Base-by-base conservation (phyloP, 176 grass and related monocot genomes). In the Miscanthus lutarioriparius region DNA sequence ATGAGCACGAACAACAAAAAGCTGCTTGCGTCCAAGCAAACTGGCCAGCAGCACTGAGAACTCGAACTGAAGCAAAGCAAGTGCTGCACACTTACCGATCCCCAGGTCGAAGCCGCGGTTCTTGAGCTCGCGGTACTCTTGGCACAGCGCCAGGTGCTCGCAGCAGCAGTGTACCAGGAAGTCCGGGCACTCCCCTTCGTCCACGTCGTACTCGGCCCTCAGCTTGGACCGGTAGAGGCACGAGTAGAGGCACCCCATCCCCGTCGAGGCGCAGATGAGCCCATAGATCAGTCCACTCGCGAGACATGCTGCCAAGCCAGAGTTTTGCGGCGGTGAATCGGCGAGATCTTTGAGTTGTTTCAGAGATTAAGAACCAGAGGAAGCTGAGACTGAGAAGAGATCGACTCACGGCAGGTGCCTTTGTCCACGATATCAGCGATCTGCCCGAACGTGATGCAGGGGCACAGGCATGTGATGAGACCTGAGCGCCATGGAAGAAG, bases 391-490 rank as follows among this genome's bases (percentile, higher is more conserved):
- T n/a, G 23, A 44, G n/a, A 51, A 6, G 48, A 70, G 19, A 23
- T 74, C 22, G 37, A 89, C 93, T 91, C 89, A 96, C 91, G 58
- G 88, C 96, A 96, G 69, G 70, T 49, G 74, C 93, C 93, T 87
- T 63, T 84, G 77, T 98, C 96, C 12, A 96, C 87, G 66, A 99
- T 96, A 62, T 99, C 87, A 26, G 93, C 93, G 28, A 99, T 72
- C 87, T 99, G 93, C 44, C 96, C 96, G 19, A 98, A 98, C 19
- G 96, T 96, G 78, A 99, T 84, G 83, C 96, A 99, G 64, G 93
- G 93, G 83, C 91, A 99, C 49, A 99, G 14, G 84, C 91, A 92
- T 2, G 96, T 99, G 75, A 94, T 92, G 49, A 96, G 70, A 86
- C 88, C 96, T 96, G 56, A 86, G 44, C 91, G 89, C 70, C 85